A percentile compares a stretch with the other conserved stretches of the same genome.
These are phyloP conservation scores for Pythium plurisporium DNA, from an alignment of 352 stramenopile genomes.

Conservation along the genomic window DNA sequence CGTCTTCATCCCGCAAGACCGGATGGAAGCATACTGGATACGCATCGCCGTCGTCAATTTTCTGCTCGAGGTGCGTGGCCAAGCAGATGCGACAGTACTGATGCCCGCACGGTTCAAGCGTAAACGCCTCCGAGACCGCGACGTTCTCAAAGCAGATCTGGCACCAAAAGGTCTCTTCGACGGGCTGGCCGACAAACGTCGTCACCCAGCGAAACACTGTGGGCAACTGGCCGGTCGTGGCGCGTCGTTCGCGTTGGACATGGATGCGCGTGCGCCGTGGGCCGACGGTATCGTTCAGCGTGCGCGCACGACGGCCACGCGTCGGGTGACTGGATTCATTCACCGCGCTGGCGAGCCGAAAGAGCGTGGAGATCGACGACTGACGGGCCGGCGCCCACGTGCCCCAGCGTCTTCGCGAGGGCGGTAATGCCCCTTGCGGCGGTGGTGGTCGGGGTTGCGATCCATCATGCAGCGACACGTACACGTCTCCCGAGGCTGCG, in stretches of 20 bases:
- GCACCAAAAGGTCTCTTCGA: constrained; percentile 73
- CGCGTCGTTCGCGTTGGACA: background rate
- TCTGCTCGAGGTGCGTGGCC: constrained; percentile 60
- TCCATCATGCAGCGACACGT: background rate
- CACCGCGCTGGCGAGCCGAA: background rate
- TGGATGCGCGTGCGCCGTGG: background rate
- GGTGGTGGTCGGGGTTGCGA: background rate
- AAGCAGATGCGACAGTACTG: constrained; percentile 59
- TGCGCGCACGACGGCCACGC: background rate
- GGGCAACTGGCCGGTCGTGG: constrained; percentile 7
- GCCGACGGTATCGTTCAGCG: background rate
- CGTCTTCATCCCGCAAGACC: background rate
- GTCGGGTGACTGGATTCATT: background rate
- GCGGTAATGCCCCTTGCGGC: background rate
- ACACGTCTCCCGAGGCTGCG: background rate
- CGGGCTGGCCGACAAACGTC: constrained; percentile 20
- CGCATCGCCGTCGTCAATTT: constrained; percentile 65
- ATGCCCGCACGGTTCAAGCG: constrained; percentile 46
- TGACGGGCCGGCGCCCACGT: constrained; percentile 4
- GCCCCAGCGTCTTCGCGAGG: background rate
- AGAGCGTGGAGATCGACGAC: constrained; percentile 3
- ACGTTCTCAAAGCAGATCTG: constrained; percentile 77
- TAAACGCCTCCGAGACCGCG: constrained; percentile 26
- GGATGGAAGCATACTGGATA: constrained; percentile 70
- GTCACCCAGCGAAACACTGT: constrained; percentile 2